phyloP scores from a whole-genome alignment of 441 rosid species.

The Euphorbia schlechtendalii region DNA sequence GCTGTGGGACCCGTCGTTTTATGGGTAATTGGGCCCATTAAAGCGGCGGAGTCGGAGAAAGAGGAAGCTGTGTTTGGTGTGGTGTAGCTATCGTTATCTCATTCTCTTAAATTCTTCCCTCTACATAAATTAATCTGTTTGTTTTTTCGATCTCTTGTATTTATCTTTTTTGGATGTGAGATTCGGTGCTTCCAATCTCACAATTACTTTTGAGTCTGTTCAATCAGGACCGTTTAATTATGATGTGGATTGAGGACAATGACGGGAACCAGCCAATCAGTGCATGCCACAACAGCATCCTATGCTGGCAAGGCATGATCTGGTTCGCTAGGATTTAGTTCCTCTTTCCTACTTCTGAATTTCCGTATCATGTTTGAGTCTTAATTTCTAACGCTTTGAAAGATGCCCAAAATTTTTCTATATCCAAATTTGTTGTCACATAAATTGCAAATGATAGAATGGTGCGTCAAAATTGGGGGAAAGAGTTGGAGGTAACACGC shows the following conservation, averaged over 20 bases:
- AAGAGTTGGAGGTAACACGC: not conserved
- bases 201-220: not conserved
- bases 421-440: no score
- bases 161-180: not conserved
- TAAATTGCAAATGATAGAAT: not conserved
- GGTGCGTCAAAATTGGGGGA: not conserved
- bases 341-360: no score
- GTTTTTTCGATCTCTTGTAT: not conserved
- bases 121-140: not conserved
- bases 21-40: constrained; percentile 3
- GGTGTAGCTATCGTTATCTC: constrained; percentile 1
- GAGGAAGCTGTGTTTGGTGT: constrained; percentile 14
- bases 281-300: no score
- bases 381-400: no score
- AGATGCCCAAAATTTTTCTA: no score
- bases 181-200: not conserved
- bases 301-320: no score
- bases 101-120: not conserved
- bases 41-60: not conserved
- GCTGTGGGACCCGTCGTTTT: constrained; percentile 9
- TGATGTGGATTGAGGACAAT: no score
- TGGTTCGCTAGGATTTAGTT: no score
- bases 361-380: no score
- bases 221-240: not conserved
- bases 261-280: no score